A percentile compares a stretch with the other conserved stretches of the same genome.
These are phyloP conservation scores for Funneliformis caledonium DNA, from an alignment of 371 early-diverging fungal genomes.

Conservation along the genomic window DNA sequence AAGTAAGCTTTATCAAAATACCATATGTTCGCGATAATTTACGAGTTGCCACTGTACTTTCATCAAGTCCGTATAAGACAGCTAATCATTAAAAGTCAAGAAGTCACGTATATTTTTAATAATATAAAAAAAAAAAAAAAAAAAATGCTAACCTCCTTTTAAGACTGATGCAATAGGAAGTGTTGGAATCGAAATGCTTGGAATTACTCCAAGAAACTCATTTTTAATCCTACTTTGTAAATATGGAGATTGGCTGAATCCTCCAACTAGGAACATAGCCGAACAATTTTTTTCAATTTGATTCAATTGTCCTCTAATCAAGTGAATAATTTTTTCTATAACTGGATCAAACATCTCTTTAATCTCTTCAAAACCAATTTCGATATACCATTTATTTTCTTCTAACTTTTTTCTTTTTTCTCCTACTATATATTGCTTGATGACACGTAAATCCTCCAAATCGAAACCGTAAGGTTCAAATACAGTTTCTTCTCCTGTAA, in stretches of 20 bases:
- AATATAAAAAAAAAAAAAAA: neutral
- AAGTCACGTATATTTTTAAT: neutral
- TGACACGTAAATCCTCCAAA: slow-evolving; percentile 23
- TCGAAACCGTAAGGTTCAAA: slow-evolving; percentile 14
- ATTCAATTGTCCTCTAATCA: slow-evolving; percentile 3
- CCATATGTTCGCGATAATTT: slow-evolving; percentile 30
- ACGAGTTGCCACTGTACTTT: neutral
- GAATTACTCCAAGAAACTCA: neutral
- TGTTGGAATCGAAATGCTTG: slow-evolving; percentile 44
- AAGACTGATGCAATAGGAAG: slow-evolving; percentile 48
- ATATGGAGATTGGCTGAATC: slow-evolving; percentile 45
- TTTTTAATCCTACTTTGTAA: slow-evolving; percentile 39
- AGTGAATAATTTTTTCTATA: slow-evolving; percentile 23
- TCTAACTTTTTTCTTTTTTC: neutral
- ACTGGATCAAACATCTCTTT: slow-evolving; percentile 34
- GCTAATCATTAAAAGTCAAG: slow-evolving; percentile 14
- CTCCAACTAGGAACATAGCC: slow-evolving; percentile 34
- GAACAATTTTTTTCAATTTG: slow-evolving; percentile 42
- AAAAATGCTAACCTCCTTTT: slow-evolving; percentile 39
- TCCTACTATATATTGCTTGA: slow-evolving; percentile 4
- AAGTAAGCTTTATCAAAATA: neutral
- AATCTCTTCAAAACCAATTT: slow-evolving; percentile 28
- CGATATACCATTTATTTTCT: slow-evolving; percentile 14
- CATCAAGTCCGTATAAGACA: slow-evolving; percentile 16
- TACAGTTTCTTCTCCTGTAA: neutral